Conservation (phyloP, 176 grass and related monocot genomes). For the Puya raimondii region DNA sequence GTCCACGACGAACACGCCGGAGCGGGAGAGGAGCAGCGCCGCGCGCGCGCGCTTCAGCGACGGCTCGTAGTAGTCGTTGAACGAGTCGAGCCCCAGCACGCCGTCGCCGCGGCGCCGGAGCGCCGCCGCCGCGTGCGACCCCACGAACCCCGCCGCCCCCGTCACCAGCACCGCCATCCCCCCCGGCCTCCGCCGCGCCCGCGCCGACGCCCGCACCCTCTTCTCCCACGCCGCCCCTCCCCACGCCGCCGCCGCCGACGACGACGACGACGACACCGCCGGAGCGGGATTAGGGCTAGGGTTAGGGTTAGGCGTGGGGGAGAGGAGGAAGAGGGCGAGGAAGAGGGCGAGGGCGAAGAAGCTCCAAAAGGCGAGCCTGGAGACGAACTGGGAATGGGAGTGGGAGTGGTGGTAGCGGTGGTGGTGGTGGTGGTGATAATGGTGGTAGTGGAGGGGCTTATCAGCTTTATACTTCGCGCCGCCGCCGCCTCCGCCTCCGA, state of each 20-base stretch:
- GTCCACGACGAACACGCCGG: conserved; percentile 70
- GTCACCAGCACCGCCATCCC: conserved; percentile 66
- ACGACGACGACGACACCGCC: not conserved
- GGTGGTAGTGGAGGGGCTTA: conserved; percentile 41
- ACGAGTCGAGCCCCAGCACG: conserved; percentile 73
- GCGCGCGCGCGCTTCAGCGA: conserved; percentile 63
- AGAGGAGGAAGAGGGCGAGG: conserved; percentile 64
- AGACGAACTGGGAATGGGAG: conserved; percentile 29
- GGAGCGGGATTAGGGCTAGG: not conserved
- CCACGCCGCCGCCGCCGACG: conserved; percentile 18
- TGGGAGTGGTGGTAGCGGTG: conserved; percentile 49
- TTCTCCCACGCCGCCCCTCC: conserved; percentile 81
- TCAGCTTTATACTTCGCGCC: too few species aligned
- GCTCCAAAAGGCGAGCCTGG: conserved; percentile 73
- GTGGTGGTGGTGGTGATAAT: conserved; percentile 64
- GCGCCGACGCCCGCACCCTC: conserved; percentile 59
- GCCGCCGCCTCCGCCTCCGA: too few species aligned
- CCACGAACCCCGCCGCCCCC: conserved; percentile 65
- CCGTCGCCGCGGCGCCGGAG: conserved; percentile 64
- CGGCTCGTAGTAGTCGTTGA: conserved; percentile 83
- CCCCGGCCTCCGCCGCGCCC: conserved; percentile 29
- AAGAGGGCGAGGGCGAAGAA: conserved; percentile 69
- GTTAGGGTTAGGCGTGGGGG: not conserved
- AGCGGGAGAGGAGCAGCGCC: conserved; percentile 39
- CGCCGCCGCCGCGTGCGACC: conserved; percentile 62